Evolutionary conservation across 2,329 filamentous ascomycete genomes (phyloP), one percentile per base, ranked within the genome.

Genomic region (Domatiomyces globalis): DNA sequence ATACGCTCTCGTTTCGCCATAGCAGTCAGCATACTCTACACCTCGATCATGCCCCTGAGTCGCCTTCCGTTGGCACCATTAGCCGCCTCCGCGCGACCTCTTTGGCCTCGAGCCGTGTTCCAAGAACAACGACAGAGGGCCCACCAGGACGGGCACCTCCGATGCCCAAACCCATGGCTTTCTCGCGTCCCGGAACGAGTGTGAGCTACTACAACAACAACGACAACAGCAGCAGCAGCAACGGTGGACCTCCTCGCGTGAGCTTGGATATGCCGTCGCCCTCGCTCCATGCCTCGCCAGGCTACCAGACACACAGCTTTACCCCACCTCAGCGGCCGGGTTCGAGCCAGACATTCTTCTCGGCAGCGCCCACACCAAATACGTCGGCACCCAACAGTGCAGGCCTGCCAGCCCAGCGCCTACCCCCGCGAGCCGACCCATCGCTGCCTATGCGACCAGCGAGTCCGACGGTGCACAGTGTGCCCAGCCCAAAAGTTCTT

Each of bases 401-500:
- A 39, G 33, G 33, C 12, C 33, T 39, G 15, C 33, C 33, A 4
- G 33, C 33, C 10, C 33, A 39, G 15, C 33, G 15, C 5, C 33
- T 15, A 2, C 33, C 15, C 10, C 33, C 5, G 9, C 33, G n/a
- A n/a, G n/a, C n/a, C n/a, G n/a, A n/a, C n/a, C n/a, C n/a, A n/a
- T n/a, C n/a, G n/a, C n/a, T n/a, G n/a, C n/a, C n/a, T n/a, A n/a
- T n/a, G n/a, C n/a, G n/a, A n/a, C n/a, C n/a, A n/a, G 29, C 29
- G 2, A 10, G 8, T 5, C 8, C 29, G 29, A 10, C 33, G 33
- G 12, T 10, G 5, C 33, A 39, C 10, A 39, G 5, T 15, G 33
- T 39, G 33, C 33, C 33, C 33, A 73, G 66, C 45, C 72, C 72
- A 49, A 84, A 83, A 51, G 80, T 95, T 6, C 72, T 96, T 45